These are phyloP conservation scores for Polyporus tsugae DNA, from an alignment of 1,284 basidiomycete genomes.

Conservation along the genomic window DNA sequence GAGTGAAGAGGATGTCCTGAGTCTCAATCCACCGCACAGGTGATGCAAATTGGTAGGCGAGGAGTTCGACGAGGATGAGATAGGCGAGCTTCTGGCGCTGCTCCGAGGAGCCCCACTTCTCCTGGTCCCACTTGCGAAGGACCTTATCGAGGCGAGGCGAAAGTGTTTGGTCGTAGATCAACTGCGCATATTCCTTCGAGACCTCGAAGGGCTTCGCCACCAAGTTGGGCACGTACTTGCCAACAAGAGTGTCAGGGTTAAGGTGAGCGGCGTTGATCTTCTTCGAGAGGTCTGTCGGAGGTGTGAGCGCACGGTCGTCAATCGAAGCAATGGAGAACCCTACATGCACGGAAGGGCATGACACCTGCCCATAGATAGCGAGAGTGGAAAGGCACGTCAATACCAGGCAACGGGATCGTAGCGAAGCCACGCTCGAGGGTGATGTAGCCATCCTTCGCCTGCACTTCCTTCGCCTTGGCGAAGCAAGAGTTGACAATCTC, in stretches of 20 bases:
- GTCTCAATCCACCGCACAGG: conserved; percentile 99
- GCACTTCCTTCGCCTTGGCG: conserved; percentile 80
- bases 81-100: conserved; percentile 95
- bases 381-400: conserved; percentile 99
- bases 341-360: conserved; percentile 94
- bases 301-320: neutral
- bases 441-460: conserved; percentile 89
- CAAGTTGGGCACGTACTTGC: conserved; percentile 97
- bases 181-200: conserved; percentile 89
- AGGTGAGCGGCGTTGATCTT: conserved; percentile 93
- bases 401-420: conserved; percentile 95
- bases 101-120: conserved; percentile 84
- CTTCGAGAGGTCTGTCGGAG: conserved; percentile 87
- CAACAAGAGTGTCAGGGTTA: conserved; percentile 91
- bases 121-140: conserved; percentile 92
- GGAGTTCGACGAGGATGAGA: conserved; percentile 93
- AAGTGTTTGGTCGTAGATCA: conserved; percentile 95
- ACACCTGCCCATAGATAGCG: conserved; percentile 99
- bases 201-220: conserved; percentile 96
- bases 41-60: conserved; percentile 96
- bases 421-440: conserved; percentile 96
- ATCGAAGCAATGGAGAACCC: conserved; percentile 43
- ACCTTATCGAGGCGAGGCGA: conserved; percentile 95
- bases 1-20: conserved; percentile 91
- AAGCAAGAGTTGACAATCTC: conserved; percentile 92